These are phyloP conservation scores for Pachyrhizus erosus DNA, from an alignment of 306 rosid genomes.

Conservation along the genomic window DNA sequence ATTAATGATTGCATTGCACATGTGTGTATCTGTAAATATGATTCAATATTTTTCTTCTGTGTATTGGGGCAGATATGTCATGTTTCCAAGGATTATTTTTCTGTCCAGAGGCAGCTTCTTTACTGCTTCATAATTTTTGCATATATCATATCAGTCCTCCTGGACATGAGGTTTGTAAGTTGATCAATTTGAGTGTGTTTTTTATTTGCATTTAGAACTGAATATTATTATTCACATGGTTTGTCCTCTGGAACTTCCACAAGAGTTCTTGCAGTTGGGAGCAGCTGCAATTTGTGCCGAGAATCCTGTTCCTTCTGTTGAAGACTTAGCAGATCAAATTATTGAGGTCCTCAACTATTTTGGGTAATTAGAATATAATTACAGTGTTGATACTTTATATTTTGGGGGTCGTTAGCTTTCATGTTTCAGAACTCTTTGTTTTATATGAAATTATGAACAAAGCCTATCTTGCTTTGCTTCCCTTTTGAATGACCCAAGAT, in stretches of 20 bases:
- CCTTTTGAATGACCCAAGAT: not conserved
- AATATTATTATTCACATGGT: slow-evolving; percentile 63
- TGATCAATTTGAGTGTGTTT: slow-evolving; percentile 43
- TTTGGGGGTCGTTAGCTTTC: not conserved
- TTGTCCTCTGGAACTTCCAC: slow-evolving; percentile 64
- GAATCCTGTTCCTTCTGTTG: slow-evolving; percentile 72
- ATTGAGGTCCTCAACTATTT: slow-evolving; percentile 85
- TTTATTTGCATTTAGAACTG: slow-evolving; percentile 35
- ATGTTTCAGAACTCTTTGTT: not conserved
- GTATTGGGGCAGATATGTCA: slow-evolving; percentile 71
- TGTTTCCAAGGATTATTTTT: slow-evolving; percentile 97
- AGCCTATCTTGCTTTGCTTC: slow-evolving; percentile 14
- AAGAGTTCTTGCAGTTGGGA: slow-evolving; percentile 97
- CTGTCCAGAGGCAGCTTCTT: slow-evolving; percentile 92
- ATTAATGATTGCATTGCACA: not conserved
- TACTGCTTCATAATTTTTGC: slow-evolving; percentile 95
- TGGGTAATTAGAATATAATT: slow-evolving; percentile 55
- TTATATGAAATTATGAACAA: not conserved
- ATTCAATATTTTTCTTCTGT: slow-evolving; percentile 16
- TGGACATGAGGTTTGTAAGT: slow-evolving; percentile 90
- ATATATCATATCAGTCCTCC: slow-evolving; percentile 96
- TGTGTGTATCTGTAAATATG: slow-evolving; percentile 17
- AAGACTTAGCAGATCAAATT: slow-evolving; percentile 90
- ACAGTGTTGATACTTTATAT: not conserved
- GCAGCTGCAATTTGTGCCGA: slow-evolving; percentile 78